Evolutionary conservation across 106 monocot genomes (phyloP), one percentile per base, ranked within the genome.

Genomic region (Dioscorea zingiberensis): DNA sequence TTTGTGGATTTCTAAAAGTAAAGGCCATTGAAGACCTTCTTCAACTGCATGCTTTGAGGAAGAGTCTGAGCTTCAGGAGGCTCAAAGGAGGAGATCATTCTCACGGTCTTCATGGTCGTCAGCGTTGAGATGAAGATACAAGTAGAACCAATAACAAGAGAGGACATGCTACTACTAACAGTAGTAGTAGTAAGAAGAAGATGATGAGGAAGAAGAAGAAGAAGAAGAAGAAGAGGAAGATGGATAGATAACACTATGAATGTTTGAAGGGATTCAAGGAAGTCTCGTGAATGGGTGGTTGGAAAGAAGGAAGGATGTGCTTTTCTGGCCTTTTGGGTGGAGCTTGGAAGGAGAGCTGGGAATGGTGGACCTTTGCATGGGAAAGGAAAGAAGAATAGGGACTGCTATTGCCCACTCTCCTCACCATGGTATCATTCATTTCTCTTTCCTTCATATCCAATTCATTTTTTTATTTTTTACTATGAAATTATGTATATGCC

Each of bases 201-300:
- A n/a, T n/a, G n/a, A n/a, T n/a, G n/a, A n/a, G n/a, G n/a, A n/a
- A n/a, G n/a, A n/a, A n/a, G n/a, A n/a, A n/a, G n/a, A n/a, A n/a
- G n/a, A n/a, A n/a, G n/a, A n/a, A n/a, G n/a, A n/a, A n/a, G n/a
- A n/a, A n/a, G n/a, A n/a, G n/a, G n/a, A n/a, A n/a, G 17, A 60
- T 17, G 1, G 17, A 25, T 27, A 25, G 60, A 60, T 27, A 4
- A 28, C 44, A 54, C 6, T 22, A 21, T 29, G 48, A 11, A 17
- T 44, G 27, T 47, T 15, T 59, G 25, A 77, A 70, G 29, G 49
- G 58, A 21, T 15, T 82, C 81, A 82, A 70, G 82, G 77, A 74
- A 69, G 58, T 77, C 82, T 60, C 69, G 82, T 82, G 82, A 82
- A 10, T 21, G 15, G 53, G 65, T 77, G 24, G 77, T 83, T 82